Percentiles rank a stretch among this genome's conserved stretches.
phyloP scores from a whole-genome alignment of 2,329 filamentous ascomycete species.

The Venturia nashicola region DNA sequence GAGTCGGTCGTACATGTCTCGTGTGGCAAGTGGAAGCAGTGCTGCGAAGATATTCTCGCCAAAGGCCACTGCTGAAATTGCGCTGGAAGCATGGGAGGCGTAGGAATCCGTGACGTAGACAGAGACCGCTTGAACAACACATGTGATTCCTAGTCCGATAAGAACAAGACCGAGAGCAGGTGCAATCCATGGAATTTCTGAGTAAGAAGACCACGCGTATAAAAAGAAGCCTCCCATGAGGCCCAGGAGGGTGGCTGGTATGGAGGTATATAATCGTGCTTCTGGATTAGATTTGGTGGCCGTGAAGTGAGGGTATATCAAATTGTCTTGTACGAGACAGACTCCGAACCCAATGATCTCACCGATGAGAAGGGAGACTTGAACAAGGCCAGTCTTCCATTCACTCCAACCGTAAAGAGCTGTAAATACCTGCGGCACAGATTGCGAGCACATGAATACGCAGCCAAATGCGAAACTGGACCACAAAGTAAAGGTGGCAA shows the following conservation, averaged over 20 bases:
- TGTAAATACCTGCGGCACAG: conserved; percentile 30
- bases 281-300: conserved; percentile 26
- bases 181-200: conserved; percentile 32
- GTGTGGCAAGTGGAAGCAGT: conserved; percentile 35
- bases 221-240: conserved; percentile 37
- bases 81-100: conserved; percentile 36
- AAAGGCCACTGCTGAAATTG: conserved; percentile 35
- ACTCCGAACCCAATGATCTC: conserved; percentile 30
- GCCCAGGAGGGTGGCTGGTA: conserved; percentile 32
- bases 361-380: conserved; percentile 33
- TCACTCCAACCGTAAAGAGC: conserved; percentile 27
- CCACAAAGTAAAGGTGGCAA: conserved; percentile 36
- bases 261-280: conserved; percentile 31
- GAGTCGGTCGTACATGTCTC: conserved; percentile 34
- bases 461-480: conserved; percentile 35
- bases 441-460: conserved; percentile 39
- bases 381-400: conserved; percentile 33
- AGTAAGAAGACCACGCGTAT: conserved; percentile 37
- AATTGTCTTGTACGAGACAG: conserved; percentile 21
- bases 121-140: conserved; percentile 32
- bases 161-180: conserved; percentile 35
- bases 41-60: conserved; percentile 38
- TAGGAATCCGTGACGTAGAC: conserved; percentile 41
- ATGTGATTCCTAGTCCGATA: conserved; percentile 37
- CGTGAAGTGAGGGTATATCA: conserved; percentile 12